Evolutionary conservation across 805 yeast species (phyloP).

Genomic region (Wickerhamomyces pijperi): DNA sequence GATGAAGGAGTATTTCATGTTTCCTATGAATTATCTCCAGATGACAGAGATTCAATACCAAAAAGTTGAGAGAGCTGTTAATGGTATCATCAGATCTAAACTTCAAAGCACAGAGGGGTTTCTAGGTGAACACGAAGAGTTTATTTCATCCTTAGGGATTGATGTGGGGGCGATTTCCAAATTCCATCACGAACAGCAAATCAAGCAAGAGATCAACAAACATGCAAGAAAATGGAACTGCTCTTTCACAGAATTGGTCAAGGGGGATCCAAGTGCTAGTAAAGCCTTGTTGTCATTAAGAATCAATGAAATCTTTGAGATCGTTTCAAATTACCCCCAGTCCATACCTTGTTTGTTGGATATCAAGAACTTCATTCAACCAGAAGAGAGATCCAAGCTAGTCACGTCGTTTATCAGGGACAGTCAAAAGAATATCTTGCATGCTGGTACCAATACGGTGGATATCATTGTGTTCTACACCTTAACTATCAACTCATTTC

Average conservation of each 20-base stretch:
- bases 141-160: constrained; percentile 13
- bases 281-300: constrained; percentile 27
- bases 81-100: constrained; percentile 8
- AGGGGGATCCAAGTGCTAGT: constrained; percentile 2
- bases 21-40: constrained; percentile 10
- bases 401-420: constrained; percentile 37
- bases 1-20: constrained; percentile 13
- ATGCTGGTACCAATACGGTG: constrained; percentile 72
- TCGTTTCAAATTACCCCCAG: constrained; percentile 42
- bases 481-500: constrained; percentile 58
- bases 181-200: constrained; percentile 6
- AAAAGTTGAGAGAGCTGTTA: constrained; percentile 10
- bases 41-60: constrained; percentile 7
- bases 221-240: constrained; percentile 11
- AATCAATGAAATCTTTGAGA: constrained; percentile 45
- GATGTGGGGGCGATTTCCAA: constrained; percentile 7
- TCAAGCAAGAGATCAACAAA: constrained; percentile 1
- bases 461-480: constrained; percentile 63
- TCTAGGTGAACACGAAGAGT: constrained; percentile 5
- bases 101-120: constrained; percentile 2
- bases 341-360: constrained; percentile 47
- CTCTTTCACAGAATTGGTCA: constrained; percentile 7
- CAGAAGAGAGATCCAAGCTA: constrained; percentile 39
- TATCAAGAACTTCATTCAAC: constrained; percentile 37
- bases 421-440: constrained; percentile 42